These are phyloP conservation scores for Artomyces pyxidatus DNA, from an alignment of 768 basidiomycete species.

Conservation along the genomic window DNA sequence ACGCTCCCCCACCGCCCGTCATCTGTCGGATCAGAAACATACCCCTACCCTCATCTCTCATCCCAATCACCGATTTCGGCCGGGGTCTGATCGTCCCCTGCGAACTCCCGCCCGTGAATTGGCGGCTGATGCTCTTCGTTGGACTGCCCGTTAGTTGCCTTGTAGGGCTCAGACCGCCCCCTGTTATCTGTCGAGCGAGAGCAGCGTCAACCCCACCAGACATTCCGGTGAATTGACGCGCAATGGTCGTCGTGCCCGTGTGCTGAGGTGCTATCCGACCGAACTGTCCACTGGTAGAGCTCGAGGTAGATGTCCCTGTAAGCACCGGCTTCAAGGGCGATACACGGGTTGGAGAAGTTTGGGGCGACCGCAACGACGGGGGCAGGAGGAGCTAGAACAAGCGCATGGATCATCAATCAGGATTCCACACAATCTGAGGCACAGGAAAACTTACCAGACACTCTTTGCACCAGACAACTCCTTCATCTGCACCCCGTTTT, in stretches of 20 bases:
- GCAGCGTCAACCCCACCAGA: conserved; percentile 30
- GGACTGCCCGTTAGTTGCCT: conserved; percentile 60
- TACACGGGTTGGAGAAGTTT: conserved; percentile 43
- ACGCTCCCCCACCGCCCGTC: conserved; percentile 41
- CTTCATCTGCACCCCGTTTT: conserved; percentile 58
- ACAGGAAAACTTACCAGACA: conserved; percentile 55
- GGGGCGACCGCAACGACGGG: conserved; percentile 37
- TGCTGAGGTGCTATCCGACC: conserved; percentile 41
- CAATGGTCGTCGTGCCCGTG: conserved; percentile 66
- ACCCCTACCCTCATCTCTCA: conserved; percentile 65
- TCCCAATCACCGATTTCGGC: conserved; percentile 74
- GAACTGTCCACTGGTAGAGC: conserved; percentile 26
- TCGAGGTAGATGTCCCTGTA: conserved; percentile 27
- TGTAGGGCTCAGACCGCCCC: conserved; percentile 58
- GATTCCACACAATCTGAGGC: too few relatives aligned
- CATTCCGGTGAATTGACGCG: conserved; percentile 66
- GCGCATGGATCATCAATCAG: neutral
- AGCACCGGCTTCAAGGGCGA: conserved; percentile 31
- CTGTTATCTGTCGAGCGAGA: conserved; percentile 51
- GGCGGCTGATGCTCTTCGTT: conserved; percentile 54
- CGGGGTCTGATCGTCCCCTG: conserved; percentile 35
- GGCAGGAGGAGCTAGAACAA: conserved; percentile 34
- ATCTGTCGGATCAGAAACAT: conserved; percentile 75
- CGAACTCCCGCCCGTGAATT: conserved; percentile 25
- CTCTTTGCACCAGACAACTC: conserved; percentile 72